Base-by-base conservation (phyloP, 805 yeast species). In the Sugiyamaella boreocaroliniensis region DNA sequence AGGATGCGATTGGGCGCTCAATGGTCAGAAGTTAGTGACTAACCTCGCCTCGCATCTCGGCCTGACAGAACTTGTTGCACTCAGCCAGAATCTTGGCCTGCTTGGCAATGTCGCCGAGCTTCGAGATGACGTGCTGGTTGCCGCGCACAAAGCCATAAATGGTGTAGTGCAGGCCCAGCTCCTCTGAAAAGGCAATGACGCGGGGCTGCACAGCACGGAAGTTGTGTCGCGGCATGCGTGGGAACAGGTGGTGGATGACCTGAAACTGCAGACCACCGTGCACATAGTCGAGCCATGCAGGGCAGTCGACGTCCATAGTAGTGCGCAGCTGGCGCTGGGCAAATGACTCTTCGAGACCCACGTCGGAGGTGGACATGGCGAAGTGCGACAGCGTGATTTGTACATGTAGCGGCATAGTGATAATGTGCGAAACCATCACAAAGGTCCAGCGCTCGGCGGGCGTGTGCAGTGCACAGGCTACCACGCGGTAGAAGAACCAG, bases 181-280 rank as follows among this genome's bases (percentile, higher is more conserved):
- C 79, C 43, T 81, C 71, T 68, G 96, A 88, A 61, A 88, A 89
- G 43, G 81, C 79, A 50, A 85, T 74, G 40, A 89, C 93, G 45
- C 71, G 71, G 1, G 83, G 80, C 64, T 89, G 96, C 0, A 82
- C 87, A 29, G 74, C 73, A 55, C 97, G 75, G 63, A 89, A 78
- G 64, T 89, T 89, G 68, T 89, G 96, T 54, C 96, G 76, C 19
- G 97, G 97, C 61, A 89, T 67, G 54, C 97, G 74, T 29, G 97
- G 97, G 67, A 89, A 89, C 60, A 89, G 73, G 65, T 89, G 97
- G 66, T 89, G 97, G 49, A 89, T 80, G 0, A 90, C 93, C 66
- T 89, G 97, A 72, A 87, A 89, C 68, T 89, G 97, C 51, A 89
- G 76, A 0, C 97, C 97, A 8, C 97, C 97, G 64, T 89, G 97